These are phyloP conservation scores for Ulmus americana DNA, from an alignment of 331 rosid genomes.

Conservation along the genomic window DNA sequence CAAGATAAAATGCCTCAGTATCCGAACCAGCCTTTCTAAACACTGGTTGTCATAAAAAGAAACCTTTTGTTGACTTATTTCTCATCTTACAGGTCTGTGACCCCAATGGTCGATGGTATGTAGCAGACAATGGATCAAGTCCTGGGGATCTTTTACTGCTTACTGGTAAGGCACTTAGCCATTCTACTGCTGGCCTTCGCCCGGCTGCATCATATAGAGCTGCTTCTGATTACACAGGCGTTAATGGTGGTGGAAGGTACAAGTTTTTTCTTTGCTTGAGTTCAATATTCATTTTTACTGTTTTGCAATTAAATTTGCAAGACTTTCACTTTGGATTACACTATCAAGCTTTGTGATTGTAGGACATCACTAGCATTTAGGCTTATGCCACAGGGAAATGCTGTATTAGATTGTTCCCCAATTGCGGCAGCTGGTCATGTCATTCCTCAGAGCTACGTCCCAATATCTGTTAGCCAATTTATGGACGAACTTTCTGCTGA, in stretches of 20 bases:
- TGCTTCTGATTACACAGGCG: slow-evolving; percentile 47
- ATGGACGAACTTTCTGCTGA: slow-evolving; percentile 97
- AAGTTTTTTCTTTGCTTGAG: neutral
- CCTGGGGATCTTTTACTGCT: slow-evolving; percentile 90
- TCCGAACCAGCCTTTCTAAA: too few relatives aligned
- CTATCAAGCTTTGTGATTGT: slow-evolving; percentile 38
- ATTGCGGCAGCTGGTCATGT: slow-evolving; percentile 93
- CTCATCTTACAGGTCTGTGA: slow-evolving; percentile 61
- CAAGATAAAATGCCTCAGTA: too few relatives aligned
- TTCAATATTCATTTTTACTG: neutral
- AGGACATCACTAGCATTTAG: slow-evolving; percentile 93
- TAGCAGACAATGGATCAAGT: slow-evolving; percentile 64
- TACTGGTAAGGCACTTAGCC: slow-evolving; percentile 89
- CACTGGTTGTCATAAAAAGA: neutral
- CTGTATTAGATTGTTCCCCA: slow-evolving; percentile 86
- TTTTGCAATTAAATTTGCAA: neutral
- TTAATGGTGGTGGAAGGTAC: slow-evolving; percentile 75
- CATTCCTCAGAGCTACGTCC: slow-evolving; percentile 78
- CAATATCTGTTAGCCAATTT: slow-evolving; percentile 95
- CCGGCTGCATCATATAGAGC: slow-evolving; percentile 78
- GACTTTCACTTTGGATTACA: slow-evolving; percentile 25
- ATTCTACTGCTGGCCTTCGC: slow-evolving; percentile 85
- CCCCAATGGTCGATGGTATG: slow-evolving; percentile 89
- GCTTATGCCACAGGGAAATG: slow-evolving; percentile 93
- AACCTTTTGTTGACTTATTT: neutral